Evolutionary conservation across 2,329 filamentous ascomycete species (phyloP), one percentile per base, ranked within the genome.

Genomic region (Penicillium digitatum): DNA sequence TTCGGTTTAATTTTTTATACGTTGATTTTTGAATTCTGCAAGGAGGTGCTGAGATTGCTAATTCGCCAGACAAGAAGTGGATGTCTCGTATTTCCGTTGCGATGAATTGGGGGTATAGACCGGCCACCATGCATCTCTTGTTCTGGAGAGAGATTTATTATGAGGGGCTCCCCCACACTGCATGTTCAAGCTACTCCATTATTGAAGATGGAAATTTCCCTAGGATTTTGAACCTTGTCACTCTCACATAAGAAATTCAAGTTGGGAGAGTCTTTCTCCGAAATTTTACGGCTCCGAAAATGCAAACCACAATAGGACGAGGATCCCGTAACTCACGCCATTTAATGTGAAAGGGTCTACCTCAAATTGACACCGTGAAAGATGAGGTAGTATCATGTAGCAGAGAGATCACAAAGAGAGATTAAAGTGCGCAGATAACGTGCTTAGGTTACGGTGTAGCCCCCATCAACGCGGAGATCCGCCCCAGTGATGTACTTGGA

Each of bases 391-490:
- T 22, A 57, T 54, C 39, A 56, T 63, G 54, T 46, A 54, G 27
- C 26, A 44, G 1, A n/a, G 5, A 24, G 10, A 39, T 39, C n/a
- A 16, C 1, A 11, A 44, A 44, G n/a, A 3, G 29, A 45, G 3
- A 11, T 11, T 16, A 20, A 37, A 39, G 18, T 6, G 16, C 0
- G 3, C 18, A 47, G 45, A 22, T 49, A 54, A 32, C n/a, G 26
- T 44, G 18, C 39, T 73, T 82, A 90, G 55, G 87, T 90, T 59
- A 89, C 77, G n/a, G 89, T 91, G 76, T 92, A 95, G n/a, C 90
- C 90, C 56, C 90, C 90, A 64, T 95, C 90, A 35, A 95, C 89
- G 27, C 89, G 82, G 63, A 94, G 78, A 63, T 94, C 89, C 1
- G 88, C 87, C 4, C 89, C 82, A 10, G 83, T 86, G 56, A 91